Evolutionary conservation across 176 grass and related monocot species (phyloP).

Genomic region (Olyra latifolia): DNA sequence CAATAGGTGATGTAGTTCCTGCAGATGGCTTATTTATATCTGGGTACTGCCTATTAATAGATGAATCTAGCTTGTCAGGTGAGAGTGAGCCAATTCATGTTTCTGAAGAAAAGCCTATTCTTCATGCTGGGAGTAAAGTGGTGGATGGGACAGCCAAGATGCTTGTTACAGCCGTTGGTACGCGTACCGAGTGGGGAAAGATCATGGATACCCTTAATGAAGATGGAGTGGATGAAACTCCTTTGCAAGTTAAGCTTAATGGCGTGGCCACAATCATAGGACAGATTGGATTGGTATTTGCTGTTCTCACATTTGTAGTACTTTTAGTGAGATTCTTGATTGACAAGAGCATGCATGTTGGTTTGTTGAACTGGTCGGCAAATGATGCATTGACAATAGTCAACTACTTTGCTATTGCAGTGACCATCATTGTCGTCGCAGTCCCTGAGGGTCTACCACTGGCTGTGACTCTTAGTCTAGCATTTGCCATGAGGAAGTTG

Average conservation of each 20-base stretch:
- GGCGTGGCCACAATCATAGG: constrained; percentile 78
- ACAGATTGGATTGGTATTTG: constrained; percentile 77
- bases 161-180: constrained; percentile 78
- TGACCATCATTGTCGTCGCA: constrained; percentile 88
- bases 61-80: constrained; percentile 89
- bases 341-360: constrained; percentile 50
- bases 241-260: constrained; percentile 95
- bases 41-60: constrained; percentile 71
- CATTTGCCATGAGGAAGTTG: constrained; percentile 97
- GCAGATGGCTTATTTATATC: constrained; percentile 84
- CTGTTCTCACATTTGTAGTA: constrained; percentile 72
- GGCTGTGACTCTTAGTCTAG: constrained; percentile 90
- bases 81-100: constrained; percentile 71
- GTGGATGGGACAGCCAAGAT: constrained; percentile 80
- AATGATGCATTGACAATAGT: constrained; percentile 77
- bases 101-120: constrained; percentile 66
- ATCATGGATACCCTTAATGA: constrained; percentile 70
- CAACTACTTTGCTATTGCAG: constrained; percentile 81
- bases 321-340: constrained; percentile 65
- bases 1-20: constrained; percentile 80
- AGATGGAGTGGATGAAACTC: constrained; percentile 81
- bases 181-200: constrained; percentile 84
- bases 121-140: constrained; percentile 82
- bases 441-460: constrained; percentile 89
- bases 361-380: constrained; percentile 59